Evolutionary conservation across 2,329 filamentous ascomycete genomes (phyloP).

Genomic region (Chrysoporthe austroafricana): DNA sequence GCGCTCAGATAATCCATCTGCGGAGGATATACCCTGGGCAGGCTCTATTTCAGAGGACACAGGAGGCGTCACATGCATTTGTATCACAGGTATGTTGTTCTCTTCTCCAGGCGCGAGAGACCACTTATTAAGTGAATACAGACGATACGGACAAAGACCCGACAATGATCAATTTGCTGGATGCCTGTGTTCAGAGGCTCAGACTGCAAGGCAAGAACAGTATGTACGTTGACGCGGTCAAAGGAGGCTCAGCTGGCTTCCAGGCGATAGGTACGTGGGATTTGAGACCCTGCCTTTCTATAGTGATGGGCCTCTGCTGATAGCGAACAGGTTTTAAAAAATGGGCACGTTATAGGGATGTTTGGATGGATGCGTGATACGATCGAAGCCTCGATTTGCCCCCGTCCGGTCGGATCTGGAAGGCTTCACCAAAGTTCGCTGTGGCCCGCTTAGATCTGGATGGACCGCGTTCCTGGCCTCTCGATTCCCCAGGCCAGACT

Average conservation of each 20-base stretch:
- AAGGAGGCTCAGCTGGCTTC: slow-evolving; percentile 53
- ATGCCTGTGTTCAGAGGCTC: slow-evolving; percentile 54
- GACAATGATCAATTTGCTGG: slow-evolving; percentile 57
- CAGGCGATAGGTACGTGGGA: slow-evolving; percentile 54
- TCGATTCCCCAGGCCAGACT: not conserved
- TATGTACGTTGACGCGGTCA: slow-evolving; percentile 61
- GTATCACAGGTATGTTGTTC: slow-evolving; percentile 53
- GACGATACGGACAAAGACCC: slow-evolving; percentile 50
- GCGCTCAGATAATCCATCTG: slow-evolving; percentile 48
- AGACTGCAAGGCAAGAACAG: slow-evolving; percentile 54
- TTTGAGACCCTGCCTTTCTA: not conserved
- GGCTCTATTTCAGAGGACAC: slow-evolving; percentile 52
- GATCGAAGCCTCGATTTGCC: not conserved
- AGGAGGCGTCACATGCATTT: slow-evolving; percentile 65
- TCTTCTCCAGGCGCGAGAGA: not conserved
- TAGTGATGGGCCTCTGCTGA: slow-evolving; percentile 15
- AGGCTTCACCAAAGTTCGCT: not conserved
- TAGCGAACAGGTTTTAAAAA: slow-evolving; percentile 54
- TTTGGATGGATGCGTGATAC: slow-evolving; percentile 50
- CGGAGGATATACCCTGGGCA: slow-evolving; percentile 61
- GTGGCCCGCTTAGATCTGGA: not conserved
- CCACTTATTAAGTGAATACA: slow-evolving; percentile 32
- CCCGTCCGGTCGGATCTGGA: not conserved
- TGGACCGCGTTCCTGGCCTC: not conserved
- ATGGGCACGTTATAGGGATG: slow-evolving; percentile 61